Percentiles rank a stretch among this genome's conserved stretches.
phyloP scores from a whole-genome alignment of 2,329 filamentous ascomycete species.

The Periglandula ipomoeae region DNA sequence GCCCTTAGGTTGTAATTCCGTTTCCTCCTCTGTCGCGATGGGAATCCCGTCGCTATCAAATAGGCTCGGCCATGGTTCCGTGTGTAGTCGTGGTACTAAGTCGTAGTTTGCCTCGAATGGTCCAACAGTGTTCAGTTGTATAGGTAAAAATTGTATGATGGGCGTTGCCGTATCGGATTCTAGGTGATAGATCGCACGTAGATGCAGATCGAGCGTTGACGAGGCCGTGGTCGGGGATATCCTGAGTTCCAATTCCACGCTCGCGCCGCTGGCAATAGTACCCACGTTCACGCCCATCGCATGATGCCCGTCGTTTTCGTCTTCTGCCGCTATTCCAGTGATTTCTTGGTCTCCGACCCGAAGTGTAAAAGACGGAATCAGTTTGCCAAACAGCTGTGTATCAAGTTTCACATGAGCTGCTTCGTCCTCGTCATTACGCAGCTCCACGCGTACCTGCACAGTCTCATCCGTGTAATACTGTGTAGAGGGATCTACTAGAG shows the following conservation, averaged over 20 bases:
- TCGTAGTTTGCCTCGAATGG: slow-evolving; percentile 93
- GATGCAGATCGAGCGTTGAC: slow-evolving; percentile 55
- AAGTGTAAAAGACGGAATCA: slow-evolving; percentile 37
- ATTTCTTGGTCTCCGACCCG: slow-evolving; percentile 25
- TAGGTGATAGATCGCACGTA: slow-evolving; percentile 71
- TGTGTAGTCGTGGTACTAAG: slow-evolving; percentile 68
- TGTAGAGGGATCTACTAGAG: slow-evolving; percentile 48
- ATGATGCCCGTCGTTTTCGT: slow-evolving; percentile 32
- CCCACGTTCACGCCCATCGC: slow-evolving; percentile 35
- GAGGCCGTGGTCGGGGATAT: slow-evolving; percentile 42
- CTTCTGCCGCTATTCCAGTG: slow-evolving; percentile 16
- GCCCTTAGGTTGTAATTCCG: slow-evolving; percentile 36
- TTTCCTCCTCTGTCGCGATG: slow-evolving; percentile 19
- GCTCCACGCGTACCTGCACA: slow-evolving; percentile 57
- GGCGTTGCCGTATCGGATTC: slow-evolving; percentile 71
- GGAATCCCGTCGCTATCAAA: slow-evolving; percentile 54
- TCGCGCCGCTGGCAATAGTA: slow-evolving; percentile 36
- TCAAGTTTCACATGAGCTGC: slow-evolving; percentile 64
- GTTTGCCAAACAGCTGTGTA: slow-evolving; percentile 54
- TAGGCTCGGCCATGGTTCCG: slow-evolving; percentile 76
- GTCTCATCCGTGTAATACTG: slow-evolving; percentile 82
- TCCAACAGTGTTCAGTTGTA: slow-evolving; percentile 63
- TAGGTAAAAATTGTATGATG: slow-evolving; percentile 62
- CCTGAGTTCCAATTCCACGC: slow-evolving; percentile 34
- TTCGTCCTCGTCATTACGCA: slow-evolving; percentile 77